phyloP scores from a whole-genome alignment of 352 stramenopile genomes.

The Phytophthora pseudosyringae region DNA sequence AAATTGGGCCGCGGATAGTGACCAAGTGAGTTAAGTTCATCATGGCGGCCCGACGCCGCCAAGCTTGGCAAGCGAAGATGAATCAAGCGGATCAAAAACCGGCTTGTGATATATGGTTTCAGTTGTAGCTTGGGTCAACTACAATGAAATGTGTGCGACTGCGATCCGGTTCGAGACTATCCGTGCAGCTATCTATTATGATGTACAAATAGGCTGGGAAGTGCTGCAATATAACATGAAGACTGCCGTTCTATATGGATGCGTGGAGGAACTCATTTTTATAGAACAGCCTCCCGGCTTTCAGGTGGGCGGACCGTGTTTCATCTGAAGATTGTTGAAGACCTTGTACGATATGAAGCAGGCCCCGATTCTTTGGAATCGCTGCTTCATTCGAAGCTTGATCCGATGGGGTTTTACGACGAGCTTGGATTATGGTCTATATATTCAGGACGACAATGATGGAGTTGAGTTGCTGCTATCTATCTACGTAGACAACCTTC shows the following conservation, averaged over 20 bases:
- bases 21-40: no score
- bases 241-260: constrained; percentile 18
- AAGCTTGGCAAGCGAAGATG: no score
- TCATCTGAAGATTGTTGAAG: constrained; percentile 9
- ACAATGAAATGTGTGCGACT: constrained; percentile 21
- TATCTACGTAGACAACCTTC: no score
- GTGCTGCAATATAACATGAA: constrained; percentile 22
- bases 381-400: no score
- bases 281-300: constrained; percentile 6
- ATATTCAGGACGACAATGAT: no score
- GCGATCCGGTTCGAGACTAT: constrained; percentile 30
- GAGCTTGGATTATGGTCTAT: no score
- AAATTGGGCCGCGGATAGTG: no score
- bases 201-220: neutral
- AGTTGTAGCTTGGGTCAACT: constrained; percentile 39
- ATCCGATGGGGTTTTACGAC: no score
- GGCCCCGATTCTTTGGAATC: constrained; percentile 14
- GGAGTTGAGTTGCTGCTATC: no score
- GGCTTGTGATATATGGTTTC: constrained; percentile 22
- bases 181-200: constrained; percentile 20
- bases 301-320: neutral
- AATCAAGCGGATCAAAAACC: no score
- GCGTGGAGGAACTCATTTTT: constrained; percentile 8
- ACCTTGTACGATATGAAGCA: constrained; percentile 19
- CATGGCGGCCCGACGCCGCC: no score